Base-by-base conservation (phyloP, 83 land plant genomes). In the Diphasiastrum complanatum region DNA sequence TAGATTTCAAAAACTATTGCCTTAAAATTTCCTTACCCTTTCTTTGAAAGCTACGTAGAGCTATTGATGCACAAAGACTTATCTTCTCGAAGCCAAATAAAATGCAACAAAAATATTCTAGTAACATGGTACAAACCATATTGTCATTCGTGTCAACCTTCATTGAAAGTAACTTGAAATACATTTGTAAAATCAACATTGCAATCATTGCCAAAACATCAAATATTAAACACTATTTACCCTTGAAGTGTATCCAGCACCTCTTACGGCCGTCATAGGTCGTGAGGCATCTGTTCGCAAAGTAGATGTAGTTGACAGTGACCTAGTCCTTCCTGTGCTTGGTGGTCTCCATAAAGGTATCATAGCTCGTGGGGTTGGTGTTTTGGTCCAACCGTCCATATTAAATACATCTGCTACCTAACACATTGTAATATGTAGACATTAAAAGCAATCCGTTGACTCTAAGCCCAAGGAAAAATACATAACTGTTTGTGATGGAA, bases 221-320 rank as follows among this genome's bases (percentile, higher is more conserved):
- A 18, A 8, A 16, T 5, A 24, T 5, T 8, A 5, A 47, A 8
- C n/a, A 47, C 5, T 18, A 25, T n/a, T n/a, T 40, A 65, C 68
- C 18, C 62, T 31, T 24, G 68, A 65, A 10, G 68, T 55, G 26
- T 65, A 65, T 27, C 68, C 68, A 14, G 68, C 68, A n/a, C 61
- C 63, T 2, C 60, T 29, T 5, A 51, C 68, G 53, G 68, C 68
- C 12, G 68, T 65, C 68, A 65, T 53, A 2, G 68, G 62, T 2
- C 68, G 41, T 3, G 37, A 32, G 32, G 34, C 25, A 51, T 38
- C 60, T 10, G 64, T 55, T 33, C 36, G 27, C 1, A 46, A 55
- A 33, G 64, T 33, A 32, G 57, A 48, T 1, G 64, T 14, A 33
- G 46, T 43, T 33, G 68, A 52, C 25, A 38, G 49, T n/a, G 37